phyloP scores from a whole-genome alignment of 805 yeast genomes.

The Crinitomyces ghanaensis region DNA sequence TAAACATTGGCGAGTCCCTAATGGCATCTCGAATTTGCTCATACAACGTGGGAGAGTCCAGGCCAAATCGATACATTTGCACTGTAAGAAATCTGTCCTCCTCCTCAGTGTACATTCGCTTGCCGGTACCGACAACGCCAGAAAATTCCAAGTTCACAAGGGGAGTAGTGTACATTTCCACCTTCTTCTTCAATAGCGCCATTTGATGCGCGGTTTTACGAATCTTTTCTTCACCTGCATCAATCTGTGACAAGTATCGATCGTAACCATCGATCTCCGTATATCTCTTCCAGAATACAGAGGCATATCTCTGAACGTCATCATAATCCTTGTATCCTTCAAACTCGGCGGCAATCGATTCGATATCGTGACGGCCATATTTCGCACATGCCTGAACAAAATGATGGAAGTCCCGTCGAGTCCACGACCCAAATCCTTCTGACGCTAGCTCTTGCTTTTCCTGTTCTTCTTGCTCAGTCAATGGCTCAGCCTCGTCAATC shows the following conservation, averaged over 20 bases:
- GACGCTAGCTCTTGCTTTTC: conserved; percentile 44
- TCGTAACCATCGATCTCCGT: conserved; percentile 85
- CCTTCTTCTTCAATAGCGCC: conserved; percentile 65
- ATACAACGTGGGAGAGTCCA: conserved; percentile 63
- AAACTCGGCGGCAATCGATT: conserved; percentile 61
- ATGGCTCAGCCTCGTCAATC: conserved; percentile 62
- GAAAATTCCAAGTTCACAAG: conserved; percentile 59
- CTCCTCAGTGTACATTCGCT: conserved; percentile 65
- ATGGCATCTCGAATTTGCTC: conserved; percentile 68
- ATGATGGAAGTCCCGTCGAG: conserved; percentile 75
- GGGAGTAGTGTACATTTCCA: conserved; percentile 61
- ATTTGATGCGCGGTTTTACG: conserved; percentile 55
- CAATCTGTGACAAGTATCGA: conserved; percentile 66
- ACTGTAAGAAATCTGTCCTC: conserved; percentile 82
- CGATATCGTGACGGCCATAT: conserved; percentile 65
- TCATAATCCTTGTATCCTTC: conserved; percentile 58
- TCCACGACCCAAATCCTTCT: conserved; percentile 72
- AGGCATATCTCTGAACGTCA: conserved; percentile 67
- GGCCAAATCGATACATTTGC: conserved; percentile 65
- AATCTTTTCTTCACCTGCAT: conserved; percentile 75
- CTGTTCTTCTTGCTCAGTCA: conserved; percentile 69
- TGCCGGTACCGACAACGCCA: conserved; percentile 63
- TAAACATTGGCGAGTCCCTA: conserved; percentile 58
- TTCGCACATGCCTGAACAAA: conserved; percentile 63
- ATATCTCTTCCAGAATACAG: conserved; percentile 68